A percentile compares a stretch with the other conserved stretches of the same genome.
These are phyloP conservation scores for Suillus tomentosus DNA, from an alignment of 768 basidiomycete species.

Conservation along the genomic window DNA sequence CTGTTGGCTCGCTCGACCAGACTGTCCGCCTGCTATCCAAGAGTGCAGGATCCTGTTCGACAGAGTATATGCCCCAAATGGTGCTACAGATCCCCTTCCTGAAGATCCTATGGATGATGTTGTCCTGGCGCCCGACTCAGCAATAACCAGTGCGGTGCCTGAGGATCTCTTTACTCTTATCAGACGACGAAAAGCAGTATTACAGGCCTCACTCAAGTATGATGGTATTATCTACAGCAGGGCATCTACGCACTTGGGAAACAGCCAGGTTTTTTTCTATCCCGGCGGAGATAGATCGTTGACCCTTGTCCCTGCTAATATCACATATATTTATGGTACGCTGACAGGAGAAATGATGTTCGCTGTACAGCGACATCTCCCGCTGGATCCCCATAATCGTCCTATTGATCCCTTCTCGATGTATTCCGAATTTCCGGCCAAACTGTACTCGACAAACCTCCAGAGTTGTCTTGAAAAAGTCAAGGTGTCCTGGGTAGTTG, in stretches of 20 bases:
- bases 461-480: too few species aligned
- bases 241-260: not conserved
- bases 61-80: not conserved
- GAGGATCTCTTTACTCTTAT: not conserved
- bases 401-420: too few species aligned
- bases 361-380: too few species aligned
- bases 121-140: not conserved
- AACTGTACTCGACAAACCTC: too few species aligned
- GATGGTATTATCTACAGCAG: constrained; percentile 5
- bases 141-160: not conserved
- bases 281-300: too few species aligned
- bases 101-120: not conserved
- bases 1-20: constrained; percentile 15
- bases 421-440: too few species aligned
- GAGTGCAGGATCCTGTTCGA: constrained; percentile 15
- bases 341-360: too few species aligned
- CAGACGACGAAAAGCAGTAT: not conserved
- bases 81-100: not conserved
- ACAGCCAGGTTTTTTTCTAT: too few species aligned
- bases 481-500: too few species aligned
- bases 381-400: too few species aligned
- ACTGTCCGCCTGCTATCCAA: constrained; percentile 15
- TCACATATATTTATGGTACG: too few species aligned
- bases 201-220: not conserved
- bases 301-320: too few species aligned